Evolutionary conservation across 768 basidiomycete species (phyloP).

Genomic region (Suillus bovinus): DNA sequence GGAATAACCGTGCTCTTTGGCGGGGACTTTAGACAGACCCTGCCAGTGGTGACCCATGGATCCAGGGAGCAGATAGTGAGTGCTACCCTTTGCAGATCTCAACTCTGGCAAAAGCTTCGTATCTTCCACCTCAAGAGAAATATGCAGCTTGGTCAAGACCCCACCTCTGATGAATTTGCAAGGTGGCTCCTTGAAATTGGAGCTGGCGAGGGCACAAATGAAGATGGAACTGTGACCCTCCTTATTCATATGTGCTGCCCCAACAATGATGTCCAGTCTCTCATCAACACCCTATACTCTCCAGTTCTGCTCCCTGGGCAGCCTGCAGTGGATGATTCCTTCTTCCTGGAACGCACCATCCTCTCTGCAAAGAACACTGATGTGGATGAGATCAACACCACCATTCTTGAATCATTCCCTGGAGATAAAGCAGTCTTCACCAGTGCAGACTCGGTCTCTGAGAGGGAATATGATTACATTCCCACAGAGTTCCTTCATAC

Average conservation of each 20-base stretch:
- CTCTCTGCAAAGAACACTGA: constrained; percentile 30
- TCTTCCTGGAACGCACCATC: constrained; percentile 33
- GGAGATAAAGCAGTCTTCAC: constrained; percentile 23
- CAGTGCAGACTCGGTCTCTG: constrained; percentile 32
- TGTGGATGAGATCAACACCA: constrained; percentile 35
- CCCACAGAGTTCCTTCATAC: constrained; percentile 41
- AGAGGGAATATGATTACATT: constrained; percentile 25
- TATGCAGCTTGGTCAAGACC: constrained; percentile 39
- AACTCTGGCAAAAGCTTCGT: constrained; percentile 37
- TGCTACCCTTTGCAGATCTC: constrained; percentile 36
- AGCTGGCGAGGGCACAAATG: constrained; percentile 26
- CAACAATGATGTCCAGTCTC: not conserved
- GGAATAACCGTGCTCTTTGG: constrained; percentile 43
- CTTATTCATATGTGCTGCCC: constrained; percentile 25
- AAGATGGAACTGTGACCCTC: constrained; percentile 24
- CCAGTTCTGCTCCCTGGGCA: constrained; percentile 16
- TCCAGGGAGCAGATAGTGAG: constrained; percentile 38
- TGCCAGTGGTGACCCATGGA: constrained; percentile 44
- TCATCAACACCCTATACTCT: constrained; percentile 24
- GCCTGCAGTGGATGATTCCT: constrained; percentile 21
- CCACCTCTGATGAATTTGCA: constrained; percentile 33
- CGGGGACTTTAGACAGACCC: constrained; percentile 49
- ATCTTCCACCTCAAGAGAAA: constrained; percentile 39
- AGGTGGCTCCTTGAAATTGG: constrained; percentile 41
- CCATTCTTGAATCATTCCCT: constrained; percentile 24